These are phyloP conservation scores for Suillus decipiens DNA, from an alignment of 768 basidiomycete species.

Conservation along the genomic window DNA sequence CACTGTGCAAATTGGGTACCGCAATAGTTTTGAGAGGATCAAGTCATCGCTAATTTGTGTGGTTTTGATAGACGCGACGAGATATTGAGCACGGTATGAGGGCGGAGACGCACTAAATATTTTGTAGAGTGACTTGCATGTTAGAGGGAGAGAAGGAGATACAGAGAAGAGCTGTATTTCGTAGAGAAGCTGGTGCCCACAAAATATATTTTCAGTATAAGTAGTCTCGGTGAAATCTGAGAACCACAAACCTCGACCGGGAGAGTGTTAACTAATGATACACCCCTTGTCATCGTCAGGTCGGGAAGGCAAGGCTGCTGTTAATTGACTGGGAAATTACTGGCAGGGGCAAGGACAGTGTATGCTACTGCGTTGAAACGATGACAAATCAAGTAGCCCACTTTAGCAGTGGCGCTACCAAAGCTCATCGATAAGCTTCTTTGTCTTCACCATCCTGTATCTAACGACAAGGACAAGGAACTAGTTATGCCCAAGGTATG, in stretches of 20 bases:
- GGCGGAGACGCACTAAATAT: slow-evolving; percentile 59
- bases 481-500: slow-evolving; percentile 54
- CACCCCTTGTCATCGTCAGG: not conserved
- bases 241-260: slow-evolving; percentile 37
- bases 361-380: too few relatives aligned
- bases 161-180: slow-evolving; percentile 74
- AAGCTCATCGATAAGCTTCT: too few relatives aligned
- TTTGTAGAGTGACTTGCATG: slow-evolving; percentile 52
- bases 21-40: slow-evolving; percentile 49
- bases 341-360: too few relatives aligned
- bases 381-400: too few relatives aligned
- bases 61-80: slow-evolving; percentile 41
- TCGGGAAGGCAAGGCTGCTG: not conserved
- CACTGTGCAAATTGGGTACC: slow-evolving; percentile 40
- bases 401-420: too few relatives aligned
- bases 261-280: slow-evolving; percentile 25
- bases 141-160: slow-evolving; percentile 61
- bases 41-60: slow-evolving; percentile 17
- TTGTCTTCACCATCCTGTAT: slow-evolving; percentile 2
- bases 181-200: slow-evolving; percentile 63
- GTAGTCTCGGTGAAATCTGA: not conserved
- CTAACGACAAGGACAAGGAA: slow-evolving; percentile 12
- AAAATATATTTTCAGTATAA: not conserved
- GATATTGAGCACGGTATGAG: slow-evolving; percentile 66
- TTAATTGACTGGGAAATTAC: too few relatives aligned